Evolutionary conservation across 2,329 filamentous ascomycete genomes (phyloP).

Genomic region (Colletotrichum sp.): DNA sequence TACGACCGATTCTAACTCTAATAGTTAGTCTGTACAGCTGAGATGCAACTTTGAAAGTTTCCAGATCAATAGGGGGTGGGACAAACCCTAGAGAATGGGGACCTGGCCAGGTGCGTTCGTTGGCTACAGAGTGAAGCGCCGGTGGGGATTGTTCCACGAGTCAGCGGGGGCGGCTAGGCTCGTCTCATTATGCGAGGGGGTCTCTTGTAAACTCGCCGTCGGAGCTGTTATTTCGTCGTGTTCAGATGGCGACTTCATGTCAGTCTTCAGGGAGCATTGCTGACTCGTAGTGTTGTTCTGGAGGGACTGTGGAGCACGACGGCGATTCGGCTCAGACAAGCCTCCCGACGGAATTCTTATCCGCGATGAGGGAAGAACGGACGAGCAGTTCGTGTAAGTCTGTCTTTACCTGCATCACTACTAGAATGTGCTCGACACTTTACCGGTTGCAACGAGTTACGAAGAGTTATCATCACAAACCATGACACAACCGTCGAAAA

Average conservation of each 20-base stretch:
- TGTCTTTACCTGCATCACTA: background rate
- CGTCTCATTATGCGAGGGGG: background rate
- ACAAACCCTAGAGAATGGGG: background rate
- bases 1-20: background rate
- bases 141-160: background rate
- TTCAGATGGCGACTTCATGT: background rate
- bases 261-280: background rate
- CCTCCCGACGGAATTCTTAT: accelerated
- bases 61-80: background rate
- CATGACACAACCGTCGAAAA: background rate
- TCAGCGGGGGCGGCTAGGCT: background rate
- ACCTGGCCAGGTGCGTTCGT: background rate
- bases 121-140: background rate
- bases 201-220: background rate
- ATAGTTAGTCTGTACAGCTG: background rate
- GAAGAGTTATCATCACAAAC: background rate
- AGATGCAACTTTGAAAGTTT: background rate
- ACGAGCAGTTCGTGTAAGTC: background rate
- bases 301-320: background rate
- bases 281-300: background rate
- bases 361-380: background rate
- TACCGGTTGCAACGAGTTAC: accelerated
- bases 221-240: background rate
- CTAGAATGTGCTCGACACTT: background rate
- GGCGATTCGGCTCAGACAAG: background rate